Evolutionary conservation across 495 filamentous ascomycete genomes (phyloP), one percentile per base, ranked within the genome.

Genomic region (Hypoxylon subgilvum): DNA sequence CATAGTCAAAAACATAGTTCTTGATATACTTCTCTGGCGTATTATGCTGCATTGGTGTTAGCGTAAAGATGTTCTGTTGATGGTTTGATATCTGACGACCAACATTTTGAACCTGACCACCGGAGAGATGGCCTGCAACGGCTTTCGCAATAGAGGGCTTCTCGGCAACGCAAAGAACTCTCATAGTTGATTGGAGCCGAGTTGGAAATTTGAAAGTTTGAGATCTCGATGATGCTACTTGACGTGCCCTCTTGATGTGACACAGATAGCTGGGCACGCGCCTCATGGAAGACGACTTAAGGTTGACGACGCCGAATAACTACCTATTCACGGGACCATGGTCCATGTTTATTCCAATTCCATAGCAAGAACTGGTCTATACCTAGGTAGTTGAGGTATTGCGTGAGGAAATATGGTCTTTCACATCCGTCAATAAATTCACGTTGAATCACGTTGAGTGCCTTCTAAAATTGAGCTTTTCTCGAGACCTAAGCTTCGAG

Each of bases 81-180:
- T 9, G 12, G 21, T 16, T 7, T 6, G 30, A 41, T 17, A 40
- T 4, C 39, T 8, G 16, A 39, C 2, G n/a, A 82, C 85, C 72
- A 76, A 95, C 92, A 31, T 80, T 85, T 69, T 82, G 81, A 47
- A 86, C 80, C 19, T 77, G 72, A 40, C 90, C 89, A 45, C 91
- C 91, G 16, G 88, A 87, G 41, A 98, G 80, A 75, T 97, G 93
- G 43, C 85, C 82, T 25, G 94, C 88, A 43, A 98, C 95, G 36
- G 94, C 90, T 73, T 91, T 96, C 44, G 94, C 88, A 52, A 98
- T 97, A 27, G 92, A 92, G 46, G 92, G 92, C 75, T 98, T 98
- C 69, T 98, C 94, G 50, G 94, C 94, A 60, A 98, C 92, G 68
- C 95, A 97, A 19, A 98, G 81, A 57, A 96, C 85, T 58, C 67